Base-by-base conservation (phyloP, 2,329 filamentous ascomycete genomes). In the Ascochyta clinopodiicola region DNA sequence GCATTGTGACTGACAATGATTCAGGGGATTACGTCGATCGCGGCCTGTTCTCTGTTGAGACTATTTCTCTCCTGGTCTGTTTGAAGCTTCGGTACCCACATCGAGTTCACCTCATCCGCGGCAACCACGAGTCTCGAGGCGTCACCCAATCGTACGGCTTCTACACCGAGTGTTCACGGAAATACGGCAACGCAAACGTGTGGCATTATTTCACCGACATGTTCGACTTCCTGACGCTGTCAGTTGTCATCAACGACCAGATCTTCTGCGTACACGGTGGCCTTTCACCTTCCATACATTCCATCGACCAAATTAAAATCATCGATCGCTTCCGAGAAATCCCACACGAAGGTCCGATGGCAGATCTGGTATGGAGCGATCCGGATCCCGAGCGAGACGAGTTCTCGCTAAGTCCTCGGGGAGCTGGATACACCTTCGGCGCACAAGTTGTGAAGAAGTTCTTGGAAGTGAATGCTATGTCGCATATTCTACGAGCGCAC, bases 131-230 rank as follows among this genome's bases (percentile, higher is more conserved):
- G 79, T 96, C 92, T 53, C 89, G 95, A 68, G 95, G 95, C 69
- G 95, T 99, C 49, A 99, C 95, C 10, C 95, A 99, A 78, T 98
- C 94, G 25, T 99, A 99, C 78, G 95, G 95, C 53, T 99, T 99
- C 80, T 99, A 99, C 75, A 98, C 95, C 21, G 95, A 99, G 75
- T 99, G 95, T 78, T 92, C 90, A 19, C 89, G 95, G 66, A 99
- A 99, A 79, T 99, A 99, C 78, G 95, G 95, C 74, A 98, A 96
- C 73, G 92, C 95, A 61, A 97, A 95, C 69, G 95, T 99, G 21
- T 99, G 95, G 95, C 95, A 99, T 78, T 95, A 98, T 77, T 99
- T 99, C 75, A 99, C 95, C 63, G 95, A 99, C 79, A 98, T 99
- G 93, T 99, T 99, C 78, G 95, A 99, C 79, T 99, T 96, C 77